Evolutionary conservation across 305 asterid species (phyloP), one percentile per base, ranked within the genome.

Genomic region (Rubia tinctorum): DNA sequence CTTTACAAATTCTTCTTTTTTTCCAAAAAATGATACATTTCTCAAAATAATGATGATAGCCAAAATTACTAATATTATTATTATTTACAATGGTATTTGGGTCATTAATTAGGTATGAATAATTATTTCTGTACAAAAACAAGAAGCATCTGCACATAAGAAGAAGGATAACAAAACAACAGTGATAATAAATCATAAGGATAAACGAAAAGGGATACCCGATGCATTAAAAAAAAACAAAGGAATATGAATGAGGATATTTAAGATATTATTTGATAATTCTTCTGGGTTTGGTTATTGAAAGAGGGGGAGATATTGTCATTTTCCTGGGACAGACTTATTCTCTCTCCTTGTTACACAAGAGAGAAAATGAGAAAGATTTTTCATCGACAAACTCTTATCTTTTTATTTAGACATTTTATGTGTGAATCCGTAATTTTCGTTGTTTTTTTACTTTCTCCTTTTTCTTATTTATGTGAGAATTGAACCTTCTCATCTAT

Each of bases 331-430:
- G 89, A 87, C 85, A 77, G 66, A 75, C 73, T 85, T 80, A 69
- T 86, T 80, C 87, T 72, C 91, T 72, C 91, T 81, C 88, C 75
- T 81, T 81, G 80, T 80, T 77, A 78, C 87, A 80, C 79, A 76
- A 72, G 86, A 82, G 88, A 83, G 89, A 87, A 82, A 85, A 83
- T 53, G 81, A 76, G 85, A 84, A 74, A 81, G 68, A 68, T 75
- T 63, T 63, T 53, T 5, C 69, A 22, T 22, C 61, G 75, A 40
- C 69, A 65, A 66, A 55, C 55, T 60, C 51, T n/a, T 72, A 53
- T 51, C 67, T 82, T 67, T 76, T 79, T 82, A 80, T 81, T 37
- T 69, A 76, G 77, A 55, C 66, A 71, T 78, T 23, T 79, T 37
- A 23, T 66, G 42, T n/a, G 84, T 74, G 55, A 27, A 60, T 20